These are phyloP conservation scores for Seiridium unicorne DNA, from an alignment of 2,329 filamentous ascomycete species.

Conservation along the genomic window DNA sequence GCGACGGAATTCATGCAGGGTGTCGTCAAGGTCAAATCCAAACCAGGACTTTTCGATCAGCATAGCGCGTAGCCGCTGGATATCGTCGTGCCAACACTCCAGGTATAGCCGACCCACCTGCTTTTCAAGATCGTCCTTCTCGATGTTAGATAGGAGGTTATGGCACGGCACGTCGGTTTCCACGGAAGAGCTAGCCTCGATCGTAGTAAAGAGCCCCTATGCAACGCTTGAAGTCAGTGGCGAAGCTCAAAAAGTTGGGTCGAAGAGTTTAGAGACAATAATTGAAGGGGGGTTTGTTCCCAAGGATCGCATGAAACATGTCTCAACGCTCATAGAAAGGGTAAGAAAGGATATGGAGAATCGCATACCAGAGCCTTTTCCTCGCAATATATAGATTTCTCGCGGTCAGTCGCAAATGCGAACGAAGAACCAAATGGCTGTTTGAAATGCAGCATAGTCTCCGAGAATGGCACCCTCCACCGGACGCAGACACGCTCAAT, in stretches of 20 bases:
- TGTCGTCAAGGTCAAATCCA: conserved; percentile 48
- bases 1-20: conserved; percentile 43
- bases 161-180: not conserved
- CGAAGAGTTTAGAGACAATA: too few species aligned
- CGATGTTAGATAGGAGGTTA: not conserved
- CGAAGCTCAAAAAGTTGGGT: too few species aligned
- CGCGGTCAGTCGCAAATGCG: too few species aligned
- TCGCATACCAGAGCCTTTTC: too few species aligned
- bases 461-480: not conserved
- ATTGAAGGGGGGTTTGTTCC: too few species aligned
- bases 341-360: too few species aligned
- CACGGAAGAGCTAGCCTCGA: not conserved
- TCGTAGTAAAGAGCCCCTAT: too few species aligned
- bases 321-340: too few species aligned
- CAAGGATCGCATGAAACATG: too few species aligned
- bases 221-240: too few species aligned
- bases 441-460: not conserved
- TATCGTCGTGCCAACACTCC: not conserved
- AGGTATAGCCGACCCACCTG: not conserved
- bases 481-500: not conserved
- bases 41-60: conserved; percentile 32
- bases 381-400: too few species aligned
- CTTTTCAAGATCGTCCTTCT: not conserved
- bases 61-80: conserved; percentile 8
- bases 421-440: not conserved